Conservation (phyloP, 805 yeast genomes). For the Hemisphaericaspora nanyangensis region DNA sequence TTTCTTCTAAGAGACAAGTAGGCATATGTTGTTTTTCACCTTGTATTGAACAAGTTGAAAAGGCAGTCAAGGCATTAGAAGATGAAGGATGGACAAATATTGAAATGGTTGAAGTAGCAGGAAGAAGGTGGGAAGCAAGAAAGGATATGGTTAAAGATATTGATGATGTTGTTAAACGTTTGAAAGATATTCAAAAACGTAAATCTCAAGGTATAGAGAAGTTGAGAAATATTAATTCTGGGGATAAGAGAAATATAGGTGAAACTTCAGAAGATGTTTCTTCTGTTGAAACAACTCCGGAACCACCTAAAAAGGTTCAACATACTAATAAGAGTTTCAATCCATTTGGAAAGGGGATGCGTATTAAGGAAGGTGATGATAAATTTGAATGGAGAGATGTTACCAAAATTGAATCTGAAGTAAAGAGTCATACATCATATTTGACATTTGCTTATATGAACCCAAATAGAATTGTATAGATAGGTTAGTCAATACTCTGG, state of each 20-base stretch:
- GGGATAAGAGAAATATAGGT: constrained; percentile 17
- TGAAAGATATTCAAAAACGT: constrained; percentile 74
- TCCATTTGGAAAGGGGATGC: constrained; percentile 88
- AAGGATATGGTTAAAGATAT: constrained; percentile 81
- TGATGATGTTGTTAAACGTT: constrained; percentile 70
- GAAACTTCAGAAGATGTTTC: constrained; percentile 11
- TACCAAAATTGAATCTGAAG: constrained; percentile 77
- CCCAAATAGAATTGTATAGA: constrained; percentile 5
- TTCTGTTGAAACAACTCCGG: constrained; percentile 11
- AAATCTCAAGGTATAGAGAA: constrained; percentile 60
- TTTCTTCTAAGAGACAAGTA: constrained; percentile 49
- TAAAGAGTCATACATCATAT: constrained; percentile 92
- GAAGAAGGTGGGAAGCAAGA: constrained; percentile 84
- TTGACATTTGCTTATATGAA: constrained; percentile 74
- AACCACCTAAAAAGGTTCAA: constrained; percentile 30
- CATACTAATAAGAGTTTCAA: constrained; percentile 55
- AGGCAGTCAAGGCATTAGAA: constrained; percentile 73
- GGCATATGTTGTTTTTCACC: constrained; percentile 95
- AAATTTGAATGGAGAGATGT: constrained; percentile 78
- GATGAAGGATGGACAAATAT: constrained; percentile 77
- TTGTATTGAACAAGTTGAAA: constrained; percentile 93
- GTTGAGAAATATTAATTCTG: constrained; percentile 39
- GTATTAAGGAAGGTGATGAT: constrained; percentile 85
- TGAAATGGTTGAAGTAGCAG: constrained; percentile 89
- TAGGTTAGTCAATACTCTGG: no score